Base-by-base conservation (phyloP, 169 alveolate species). In the Eimeria tenella region DNA sequence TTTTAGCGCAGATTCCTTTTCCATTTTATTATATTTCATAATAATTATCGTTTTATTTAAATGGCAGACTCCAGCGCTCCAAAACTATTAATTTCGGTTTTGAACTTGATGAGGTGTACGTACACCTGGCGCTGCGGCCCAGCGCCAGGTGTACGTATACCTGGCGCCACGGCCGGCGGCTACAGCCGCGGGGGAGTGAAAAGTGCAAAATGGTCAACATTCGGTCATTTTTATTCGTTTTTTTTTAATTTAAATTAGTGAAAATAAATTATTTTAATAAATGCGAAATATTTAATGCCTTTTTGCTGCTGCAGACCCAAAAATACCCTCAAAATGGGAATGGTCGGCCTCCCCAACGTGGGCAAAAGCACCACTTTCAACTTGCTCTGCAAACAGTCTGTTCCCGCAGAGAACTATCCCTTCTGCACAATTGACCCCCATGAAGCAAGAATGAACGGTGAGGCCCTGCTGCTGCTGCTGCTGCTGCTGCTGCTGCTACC, bases 341-440 rank as follows among this genome's bases (percentile, higher is more conserved):
- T 99, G 42, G 99, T 99, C 15, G 99, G 99, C 19, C 96, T 99
- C 60, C 99, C 99, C 9, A 99, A 99, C 95, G 99, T 99, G 13
- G 99, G 99, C 49, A 95, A 94, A 58, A 94, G 95, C 65, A 93
- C 95, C 21, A 98, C 99, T 23, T 99, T 99, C 97, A 99, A 99
- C 95, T 96, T 99, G 55, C 96, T 99, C n/a, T 98, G 99, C 31
- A 98, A 99, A 94, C 97, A 98, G 83, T 90, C 96, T 93, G 99
- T 97, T 52, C 99, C 99, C 3, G 99, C 99, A 11, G 99, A 98
- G 95, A 99, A 99, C 97, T 99, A 98, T 94, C 99, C 99, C 65
- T 99, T 99, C 96, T 98, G 99, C 96, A 99, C 99, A 4, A 98
- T 97, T 23, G 99, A 99, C 83, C 99, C 99, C 1, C 99, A 99